These are phyloP conservation scores for Akebia trifoliata DNA, from an alignment of 164 flowering plant genomes.

Conservation along the genomic window DNA sequence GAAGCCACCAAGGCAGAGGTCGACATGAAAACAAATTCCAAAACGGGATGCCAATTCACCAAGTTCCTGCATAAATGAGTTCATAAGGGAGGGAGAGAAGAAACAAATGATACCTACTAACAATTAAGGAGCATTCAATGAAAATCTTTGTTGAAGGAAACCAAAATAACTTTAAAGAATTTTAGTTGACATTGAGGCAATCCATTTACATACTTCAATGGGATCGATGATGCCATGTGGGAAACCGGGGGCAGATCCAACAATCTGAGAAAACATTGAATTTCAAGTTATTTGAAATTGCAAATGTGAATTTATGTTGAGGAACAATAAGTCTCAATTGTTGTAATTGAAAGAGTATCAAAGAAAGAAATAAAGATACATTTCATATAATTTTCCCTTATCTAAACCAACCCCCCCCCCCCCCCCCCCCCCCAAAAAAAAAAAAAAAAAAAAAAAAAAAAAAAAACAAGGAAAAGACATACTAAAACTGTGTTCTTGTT, in stretches of 20 bases:
- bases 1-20: slow-evolving; percentile 97
- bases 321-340: too few species aligned
- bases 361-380: neutral
- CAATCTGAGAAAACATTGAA: slow-evolving; percentile 54
- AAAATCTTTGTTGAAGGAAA: too few species aligned
- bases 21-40: slow-evolving; percentile 89
- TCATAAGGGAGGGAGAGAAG: slow-evolving; percentile 6
- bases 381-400: too few species aligned
- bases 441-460: neutral
- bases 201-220: slow-evolving; percentile 55
- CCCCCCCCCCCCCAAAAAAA: too few species aligned
- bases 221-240: slow-evolving; percentile 99
- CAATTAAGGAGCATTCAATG: too few species aligned
- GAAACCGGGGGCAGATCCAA: slow-evolving; percentile 97
- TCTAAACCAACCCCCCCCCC: too few species aligned
- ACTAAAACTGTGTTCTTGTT: slow-evolving; percentile 89
- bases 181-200: neutral
- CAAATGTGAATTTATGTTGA: neutral
- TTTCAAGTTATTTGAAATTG: slow-evolving; percentile 3
- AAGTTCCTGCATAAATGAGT: slow-evolving; percentile 58
- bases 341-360: neutral
- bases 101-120: neutral
- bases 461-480: slow-evolving; percentile 1
- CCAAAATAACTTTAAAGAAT: neutral
- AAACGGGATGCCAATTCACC: slow-evolving; percentile 71